Evolutionary conservation across 2,329 filamentous ascomycete genomes (phyloP).

Genomic region (Verticillium klebahnii): DNA sequence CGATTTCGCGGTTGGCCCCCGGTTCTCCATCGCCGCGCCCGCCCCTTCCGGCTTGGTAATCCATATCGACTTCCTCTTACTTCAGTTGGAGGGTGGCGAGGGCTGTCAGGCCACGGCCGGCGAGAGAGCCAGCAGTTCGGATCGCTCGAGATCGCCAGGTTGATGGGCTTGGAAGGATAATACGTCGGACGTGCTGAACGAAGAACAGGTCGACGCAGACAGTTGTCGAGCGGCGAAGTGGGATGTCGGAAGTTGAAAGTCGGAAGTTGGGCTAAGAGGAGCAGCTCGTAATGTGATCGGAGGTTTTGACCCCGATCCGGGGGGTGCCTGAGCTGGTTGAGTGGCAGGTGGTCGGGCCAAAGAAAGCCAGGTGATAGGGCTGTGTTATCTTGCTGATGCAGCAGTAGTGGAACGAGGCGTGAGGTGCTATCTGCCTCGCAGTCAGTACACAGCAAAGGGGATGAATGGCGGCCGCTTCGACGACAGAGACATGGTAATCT

Average conservation of each 20-base stretch:
- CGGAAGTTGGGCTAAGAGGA: neutral
- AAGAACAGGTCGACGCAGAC: neutral
- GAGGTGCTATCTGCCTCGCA: neutral
- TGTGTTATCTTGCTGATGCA: neutral
- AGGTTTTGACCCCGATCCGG: neutral
- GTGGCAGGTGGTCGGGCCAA: neutral
- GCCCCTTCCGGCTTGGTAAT: conserved; percentile 19
- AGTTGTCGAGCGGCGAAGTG: neutral
- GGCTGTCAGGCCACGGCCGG: conserved; percentile 55
- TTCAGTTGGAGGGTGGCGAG: conserved; percentile 48
- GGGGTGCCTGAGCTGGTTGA: neutral
- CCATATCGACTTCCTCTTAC: conserved; percentile 33
- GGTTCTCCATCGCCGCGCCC: conserved; percentile 44
- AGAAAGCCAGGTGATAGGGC: neutral
- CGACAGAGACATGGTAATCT: neutral
- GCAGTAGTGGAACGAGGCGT: neutral
- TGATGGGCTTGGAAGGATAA: conserved; percentile 21
- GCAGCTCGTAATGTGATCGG: neutral
- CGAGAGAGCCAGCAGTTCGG: conserved; percentile 48
- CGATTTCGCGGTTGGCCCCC: conserved; percentile 55
- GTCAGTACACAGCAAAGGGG: neutral
- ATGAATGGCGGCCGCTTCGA: neutral
- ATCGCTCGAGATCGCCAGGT: conserved; percentile 51
- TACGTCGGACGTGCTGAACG: neutral
- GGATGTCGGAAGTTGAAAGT: neutral